Evolutionary conservation across 108 stramenopile species (phyloP).

Genomic region (Skeletonema grethae): DNA sequence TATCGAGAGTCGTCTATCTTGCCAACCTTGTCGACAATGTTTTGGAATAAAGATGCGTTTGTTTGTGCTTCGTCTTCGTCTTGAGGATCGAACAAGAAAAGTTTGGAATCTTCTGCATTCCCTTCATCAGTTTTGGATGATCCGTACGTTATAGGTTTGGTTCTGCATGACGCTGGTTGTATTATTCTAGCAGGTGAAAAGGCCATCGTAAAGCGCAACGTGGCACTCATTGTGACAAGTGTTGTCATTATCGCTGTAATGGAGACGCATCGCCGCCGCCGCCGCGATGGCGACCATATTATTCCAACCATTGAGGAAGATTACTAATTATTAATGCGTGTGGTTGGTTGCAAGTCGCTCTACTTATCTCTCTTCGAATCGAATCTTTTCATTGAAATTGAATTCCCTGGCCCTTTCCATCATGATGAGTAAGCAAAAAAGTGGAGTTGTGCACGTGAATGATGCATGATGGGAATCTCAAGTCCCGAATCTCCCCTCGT

Average conservation of each 20-base stretch:
- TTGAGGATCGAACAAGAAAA: not conserved
- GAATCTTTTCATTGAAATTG: not conserved
- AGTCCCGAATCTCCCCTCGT: too few relatives aligned
- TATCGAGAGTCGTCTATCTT: constrained; percentile 62
- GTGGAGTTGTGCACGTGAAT: not conserved
- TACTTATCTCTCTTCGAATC: not conserved
- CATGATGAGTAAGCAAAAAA: not conserved
- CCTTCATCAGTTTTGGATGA: not conserved
- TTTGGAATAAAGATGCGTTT: not conserved
- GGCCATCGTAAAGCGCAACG: not conserved
- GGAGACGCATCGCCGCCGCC: not conserved
- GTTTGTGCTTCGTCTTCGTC: not conserved
- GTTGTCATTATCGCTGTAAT: not conserved
- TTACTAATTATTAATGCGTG: not conserved
- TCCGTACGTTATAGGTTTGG: not conserved
- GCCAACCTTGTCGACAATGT: constrained; percentile 63
- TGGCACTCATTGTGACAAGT: constrained; percentile 2
- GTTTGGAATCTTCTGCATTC: not conserved
- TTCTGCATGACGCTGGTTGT: not conserved
- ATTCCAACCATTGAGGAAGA: not conserved
- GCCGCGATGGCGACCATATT: not conserved
- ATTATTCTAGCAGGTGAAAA: constrained; percentile 3
- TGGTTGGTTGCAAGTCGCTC: too few relatives aligned
- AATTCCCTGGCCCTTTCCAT: not conserved
- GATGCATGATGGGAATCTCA: not conserved